phyloP scores from a whole-genome alignment of 805 yeast genomes.

The Torulaspora indica region DNA sequence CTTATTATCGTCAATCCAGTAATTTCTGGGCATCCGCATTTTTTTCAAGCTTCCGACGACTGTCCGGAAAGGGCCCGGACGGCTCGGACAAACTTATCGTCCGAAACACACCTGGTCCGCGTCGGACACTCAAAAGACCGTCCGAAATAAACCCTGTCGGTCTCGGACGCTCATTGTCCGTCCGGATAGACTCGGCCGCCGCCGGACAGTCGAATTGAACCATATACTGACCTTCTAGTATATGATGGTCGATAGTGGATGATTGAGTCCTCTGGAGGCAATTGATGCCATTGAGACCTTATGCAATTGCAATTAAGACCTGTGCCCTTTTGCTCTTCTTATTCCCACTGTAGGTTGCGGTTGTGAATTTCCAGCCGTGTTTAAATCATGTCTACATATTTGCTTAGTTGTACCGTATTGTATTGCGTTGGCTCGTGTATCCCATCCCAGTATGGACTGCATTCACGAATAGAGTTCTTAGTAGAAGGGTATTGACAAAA shows the following conservation, averaged over 20 bases:
- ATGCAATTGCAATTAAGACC: not conserved
- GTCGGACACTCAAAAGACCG: not conserved
- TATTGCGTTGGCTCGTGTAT: not conserved
- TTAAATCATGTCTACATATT: not conserved
- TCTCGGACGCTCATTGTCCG: not conserved
- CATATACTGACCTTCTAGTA: not conserved
- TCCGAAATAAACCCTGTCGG: not conserved
- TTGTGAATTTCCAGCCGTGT: not conserved
- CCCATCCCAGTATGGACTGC: no score
- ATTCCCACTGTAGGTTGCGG: not conserved
- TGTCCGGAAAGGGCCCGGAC: no score
- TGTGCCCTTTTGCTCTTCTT: not conserved
- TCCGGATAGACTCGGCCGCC: not conserved
- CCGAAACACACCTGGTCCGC: no score
- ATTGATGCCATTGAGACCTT: not conserved
- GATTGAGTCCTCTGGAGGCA: not conserved
- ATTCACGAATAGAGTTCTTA: not conserved
- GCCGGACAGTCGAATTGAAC: not conserved
- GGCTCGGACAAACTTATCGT: no score
- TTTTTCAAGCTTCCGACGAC: not conserved
- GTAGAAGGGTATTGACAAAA: not conserved
- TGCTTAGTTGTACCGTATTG: not conserved
- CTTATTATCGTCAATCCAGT: not conserved
- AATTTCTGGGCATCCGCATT: slow-evolving; percentile 1
- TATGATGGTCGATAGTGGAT: not conserved